Evolutionary conservation across 2,329 filamentous ascomycete species (phyloP), one percentile per base, ranked within the genome.

Genomic region (Colletotrichum tamarilloi): DNA sequence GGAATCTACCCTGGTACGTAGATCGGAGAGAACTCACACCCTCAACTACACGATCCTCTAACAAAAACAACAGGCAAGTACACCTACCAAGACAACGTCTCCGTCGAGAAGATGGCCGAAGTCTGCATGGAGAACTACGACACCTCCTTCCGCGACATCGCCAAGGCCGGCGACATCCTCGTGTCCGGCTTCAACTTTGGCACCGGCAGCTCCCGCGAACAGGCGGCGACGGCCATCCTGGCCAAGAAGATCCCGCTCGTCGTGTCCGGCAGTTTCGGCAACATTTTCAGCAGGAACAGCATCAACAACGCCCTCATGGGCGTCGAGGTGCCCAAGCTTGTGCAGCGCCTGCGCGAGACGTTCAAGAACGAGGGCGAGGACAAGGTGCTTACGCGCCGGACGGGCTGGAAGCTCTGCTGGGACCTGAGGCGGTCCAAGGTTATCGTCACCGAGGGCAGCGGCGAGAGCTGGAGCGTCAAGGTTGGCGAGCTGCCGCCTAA

Each of bases 111-210:
- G 69, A 98, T 98, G 96, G 94, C 95, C 0, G 86, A 93, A 76
- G 95, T 95, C 0, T 95, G 93, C 82, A 98, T 98, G 95, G 89
- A 93, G 81, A 98, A 98, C 87, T 98, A 98, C 84, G 96, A 98
- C 80, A 84, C 88, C 0, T 81, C 86, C 0, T 98, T 98, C 80
- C 82, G 87, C 11, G 81, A 84, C 1, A 86, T 92, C 46, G 92
- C 93, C 58, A 88, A 89, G 75, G 80, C 89, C 0, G 91, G 91
- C 62, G 95, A 98, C 78, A 94, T 98, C 67, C 89, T 98, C 1
- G 95, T 98, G 0, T 85, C 92, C 0, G 95, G 95, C 38, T 97
- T 92, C 86, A 97, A 97, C 85, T 98, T 98, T 79, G 96, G 96
- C 60, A 95, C 92, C 76, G 95, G 95, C 22, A 91, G 87, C 69